Evolutionary conservation across 352 stramenopile genomes (phyloP).

Genomic region (Phytophthora tubulina): DNA sequence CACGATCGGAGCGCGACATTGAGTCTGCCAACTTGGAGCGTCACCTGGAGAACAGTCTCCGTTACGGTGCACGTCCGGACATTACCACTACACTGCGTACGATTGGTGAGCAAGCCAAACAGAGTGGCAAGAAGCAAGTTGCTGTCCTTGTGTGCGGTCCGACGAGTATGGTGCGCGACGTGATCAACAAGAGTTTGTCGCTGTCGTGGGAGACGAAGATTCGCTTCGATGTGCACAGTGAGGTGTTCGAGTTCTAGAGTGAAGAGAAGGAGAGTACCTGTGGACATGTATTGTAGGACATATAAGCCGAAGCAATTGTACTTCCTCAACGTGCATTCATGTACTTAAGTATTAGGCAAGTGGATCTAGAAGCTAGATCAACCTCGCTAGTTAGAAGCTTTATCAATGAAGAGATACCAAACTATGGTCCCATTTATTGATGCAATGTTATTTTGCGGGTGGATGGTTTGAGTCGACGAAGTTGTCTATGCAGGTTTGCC

Average conservation of each 20-base stretch:
- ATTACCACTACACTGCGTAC: conserved; percentile 30
- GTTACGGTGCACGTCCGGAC: conserved; percentile 41
- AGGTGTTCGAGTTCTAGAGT: conserved; percentile 45
- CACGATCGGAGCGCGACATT: conserved; percentile 36
- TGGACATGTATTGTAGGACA: no score
- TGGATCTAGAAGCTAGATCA: no score
- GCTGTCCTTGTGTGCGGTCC: conserved; percentile 59
- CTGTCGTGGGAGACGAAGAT: conserved; percentile 43
- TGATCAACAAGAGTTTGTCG: conserved; percentile 31
- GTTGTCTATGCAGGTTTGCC: not conserved
- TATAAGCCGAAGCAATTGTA: no score
- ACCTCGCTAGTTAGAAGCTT: no score
- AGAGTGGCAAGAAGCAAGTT: conserved; percentile 42
- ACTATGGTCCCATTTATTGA: no score
- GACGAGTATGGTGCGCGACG: conserved; percentile 37
- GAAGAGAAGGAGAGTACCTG: no score
- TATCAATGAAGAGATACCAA: no score
- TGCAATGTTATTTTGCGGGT: no score
- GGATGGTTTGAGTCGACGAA: not conserved
- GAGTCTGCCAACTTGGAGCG: conserved; percentile 38
- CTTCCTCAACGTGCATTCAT: no score
- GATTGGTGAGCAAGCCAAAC: conserved; percentile 44
- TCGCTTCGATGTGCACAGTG: conserved; percentile 54
- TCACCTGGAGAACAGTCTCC: conserved; percentile 28
- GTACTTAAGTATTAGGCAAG: no score